A percentile compares a stretch with the other conserved stretches of the same genome.
These are phyloP conservation scores for Sporormia fimetaria DNA, from an alignment of 495 filamentous ascomycete genomes.

Conservation along the genomic window DNA sequence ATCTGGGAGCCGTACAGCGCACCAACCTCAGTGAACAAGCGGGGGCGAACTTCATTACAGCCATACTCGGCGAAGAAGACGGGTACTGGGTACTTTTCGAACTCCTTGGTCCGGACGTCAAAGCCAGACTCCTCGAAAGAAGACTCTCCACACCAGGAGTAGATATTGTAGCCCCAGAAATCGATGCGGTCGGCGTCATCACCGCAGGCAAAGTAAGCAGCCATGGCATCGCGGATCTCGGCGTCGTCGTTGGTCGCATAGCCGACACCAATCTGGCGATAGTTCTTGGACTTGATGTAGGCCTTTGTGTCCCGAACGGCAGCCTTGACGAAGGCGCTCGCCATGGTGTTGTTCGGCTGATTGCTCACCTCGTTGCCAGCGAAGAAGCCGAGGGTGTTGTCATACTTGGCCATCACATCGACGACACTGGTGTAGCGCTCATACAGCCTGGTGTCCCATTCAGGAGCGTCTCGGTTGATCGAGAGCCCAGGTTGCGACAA, in stretches of 20 bases:
- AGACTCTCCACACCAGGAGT: slow-evolving; percentile 89
- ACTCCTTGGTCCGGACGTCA: slow-evolving; percentile 66
- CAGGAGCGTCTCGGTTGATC: slow-evolving; percentile 68
- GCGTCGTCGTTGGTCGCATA: slow-evolving; percentile 91
- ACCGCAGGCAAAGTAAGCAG: slow-evolving; percentile 89
- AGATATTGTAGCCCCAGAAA: slow-evolving; percentile 99
- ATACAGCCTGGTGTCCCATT: slow-evolving; percentile 67
- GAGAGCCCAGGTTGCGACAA: slow-evolving; percentile 67
- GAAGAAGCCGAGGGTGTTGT: slow-evolving; percentile 90
- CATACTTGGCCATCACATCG: slow-evolving; percentile 65
- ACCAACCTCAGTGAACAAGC: slow-evolving; percentile 75
- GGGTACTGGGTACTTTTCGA: slow-evolving; percentile 75
- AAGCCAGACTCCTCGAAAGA: slow-evolving; percentile 64
- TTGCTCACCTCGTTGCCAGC: slow-evolving; percentile 96
- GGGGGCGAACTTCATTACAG: slow-evolving; percentile 68
- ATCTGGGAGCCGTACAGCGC: slow-evolving; percentile 73
- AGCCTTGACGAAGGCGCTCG: slow-evolving; percentile 89
- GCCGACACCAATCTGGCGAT: slow-evolving; percentile 75
- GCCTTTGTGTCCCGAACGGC: slow-evolving; percentile 89
- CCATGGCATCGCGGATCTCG: slow-evolving; percentile 63
- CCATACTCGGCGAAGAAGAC: slow-evolving; percentile 98
- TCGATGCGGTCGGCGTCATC: slow-evolving; percentile 55
- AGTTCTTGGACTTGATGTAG: slow-evolving; percentile 70
- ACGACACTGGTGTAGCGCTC: slow-evolving; percentile 72
- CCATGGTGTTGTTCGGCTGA: slow-evolving; percentile 63